Conservation (phyloP, 352 stramenopile species). For the Pythium rhizo-oryzae region DNA sequence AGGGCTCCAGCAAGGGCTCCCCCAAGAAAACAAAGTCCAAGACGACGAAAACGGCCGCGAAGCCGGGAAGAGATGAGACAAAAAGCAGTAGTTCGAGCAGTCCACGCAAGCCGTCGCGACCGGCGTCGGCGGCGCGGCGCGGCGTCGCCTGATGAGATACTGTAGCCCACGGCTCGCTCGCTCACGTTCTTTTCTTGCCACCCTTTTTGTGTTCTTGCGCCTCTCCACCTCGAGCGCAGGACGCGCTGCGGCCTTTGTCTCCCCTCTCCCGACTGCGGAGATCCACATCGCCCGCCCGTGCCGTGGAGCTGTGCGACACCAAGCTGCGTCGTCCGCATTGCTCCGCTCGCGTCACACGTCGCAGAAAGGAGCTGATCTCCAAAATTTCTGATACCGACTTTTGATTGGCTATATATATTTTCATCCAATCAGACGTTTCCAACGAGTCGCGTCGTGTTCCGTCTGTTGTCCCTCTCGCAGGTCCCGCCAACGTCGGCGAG, state of each 20-base stretch:
- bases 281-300: no score
- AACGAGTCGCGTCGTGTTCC: conserved; percentile 5
- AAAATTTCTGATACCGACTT: background rate
- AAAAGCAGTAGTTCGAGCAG: background rate
- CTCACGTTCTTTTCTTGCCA: no score
- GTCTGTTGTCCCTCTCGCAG: conserved; percentile 15
- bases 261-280: no score
- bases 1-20: conserved; percentile 25
- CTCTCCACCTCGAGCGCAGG: no score
- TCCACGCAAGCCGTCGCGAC: conserved; percentile 1
- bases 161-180: no score
- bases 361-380: background rate
- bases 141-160: no score
- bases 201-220: no score
- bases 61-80: background rate
- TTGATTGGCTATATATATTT: conserved; percentile 14
- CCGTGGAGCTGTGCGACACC: no score
- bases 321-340: no score
- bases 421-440: conserved; percentile 19
- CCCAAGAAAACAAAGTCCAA: conserved; percentile 34
- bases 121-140: background rate
- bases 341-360: conserved; percentile 1
- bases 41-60: background rate
- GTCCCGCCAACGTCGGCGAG: background rate
- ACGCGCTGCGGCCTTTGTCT: no score